Evolutionary conservation across 805 yeast genomes (phyloP), one percentile per base, ranked within the genome.

Genomic region (Scheffersomyces stipitis): DNA sequence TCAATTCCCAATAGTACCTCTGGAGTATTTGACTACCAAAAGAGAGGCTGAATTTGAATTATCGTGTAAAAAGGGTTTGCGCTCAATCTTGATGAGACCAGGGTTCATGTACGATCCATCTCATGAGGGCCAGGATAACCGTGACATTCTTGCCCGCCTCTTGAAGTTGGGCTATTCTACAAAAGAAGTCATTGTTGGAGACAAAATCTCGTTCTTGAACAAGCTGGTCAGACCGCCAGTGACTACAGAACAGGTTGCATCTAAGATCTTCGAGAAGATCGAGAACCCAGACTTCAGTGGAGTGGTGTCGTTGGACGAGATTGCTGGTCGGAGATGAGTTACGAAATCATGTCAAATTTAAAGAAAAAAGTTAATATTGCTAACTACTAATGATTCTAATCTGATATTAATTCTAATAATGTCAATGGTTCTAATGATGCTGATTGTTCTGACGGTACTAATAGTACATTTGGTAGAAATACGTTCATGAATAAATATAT

Each of bases 71-170:
- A 54, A 59, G 2, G 55, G 55, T 1, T 63, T 86, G 16, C 71
- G 91, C 38, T 66, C 83, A 0, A 77, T 89, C 2, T 56, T 84
- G 12, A 44, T 86, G 60, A 71, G 96, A 42, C 96, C 96, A 0
- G 95, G 95, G 0, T 78, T 88, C 48, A 81, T 89, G 89, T 84
- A 65, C 51, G 95, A 86, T 52, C 77, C 69, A 14, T 49, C 45
- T 26, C 52, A 51, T 29, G 45, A 53, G 2, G 44, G 51, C 5
- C 49, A 52, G 22, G 64, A 63, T 32, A 49, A 49, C 60, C 60
- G 86, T 38, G 60, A 64, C 9, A 38, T 63, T 1, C 42, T 82
- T 30, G 74, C 71, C 38, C 43, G 52, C 15, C 59, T 70, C 2
- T 56, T 84, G 18, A 64, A 70, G 31, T 18, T 70, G 3, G 61